Percentiles rank a stretch among this genome's conserved stretches.
These are phyloP conservation scores for Canariomyces notabilis DNA, from an alignment of 2,329 filamentous ascomycete species.

Conservation along the genomic window DNA sequence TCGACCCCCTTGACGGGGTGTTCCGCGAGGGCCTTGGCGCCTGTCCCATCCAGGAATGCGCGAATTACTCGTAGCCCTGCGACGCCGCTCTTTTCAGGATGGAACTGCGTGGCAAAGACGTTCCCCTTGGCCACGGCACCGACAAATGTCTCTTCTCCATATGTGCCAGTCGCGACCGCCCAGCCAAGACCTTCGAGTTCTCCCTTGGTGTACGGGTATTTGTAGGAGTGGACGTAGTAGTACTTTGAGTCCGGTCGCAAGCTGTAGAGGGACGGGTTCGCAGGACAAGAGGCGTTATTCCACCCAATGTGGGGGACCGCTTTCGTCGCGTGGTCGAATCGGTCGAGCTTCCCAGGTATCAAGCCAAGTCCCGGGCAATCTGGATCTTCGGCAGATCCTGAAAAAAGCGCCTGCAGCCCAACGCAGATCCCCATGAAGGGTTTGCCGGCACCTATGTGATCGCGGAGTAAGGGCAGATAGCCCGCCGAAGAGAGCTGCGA, in stretches of 20 bases:
- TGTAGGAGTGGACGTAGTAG: conserved; percentile 98
- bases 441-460: conserved; percentile 85
- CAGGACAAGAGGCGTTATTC: conserved; percentile 68
- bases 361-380: conserved; percentile 68
- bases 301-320: conserved; percentile 98
- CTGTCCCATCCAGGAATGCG: conserved; percentile 75
- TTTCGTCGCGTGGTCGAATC: conserved; percentile 73
- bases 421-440: conserved; percentile 98
- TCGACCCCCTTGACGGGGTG: conserved; percentile 22
- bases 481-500: conserved; percentile 75
- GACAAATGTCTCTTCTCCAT: conserved; percentile 84
- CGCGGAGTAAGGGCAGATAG: conserved; percentile 75
- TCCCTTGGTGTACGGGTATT: conserved; percentile 67
- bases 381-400: conserved; percentile 75
- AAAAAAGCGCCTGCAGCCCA: conserved; percentile 84
- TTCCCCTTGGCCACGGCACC: conserved; percentile 84
- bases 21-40: conserved; percentile 46
- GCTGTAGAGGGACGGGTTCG: conserved; percentile 62
- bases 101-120: conserved; percentile 89
- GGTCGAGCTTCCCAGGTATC: conserved; percentile 64
- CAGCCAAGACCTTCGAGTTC: conserved; percentile 77
- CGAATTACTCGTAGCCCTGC: conserved; percentile 80
- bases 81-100: conserved; percentile 93
- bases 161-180: conserved; percentile 85
- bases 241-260: conserved; percentile 82